Evolutionary conservation across 768 basidiomycete species (phyloP), one percentile per base, ranked within the genome.

Genomic region (Phylloporus arenicola): DNA sequence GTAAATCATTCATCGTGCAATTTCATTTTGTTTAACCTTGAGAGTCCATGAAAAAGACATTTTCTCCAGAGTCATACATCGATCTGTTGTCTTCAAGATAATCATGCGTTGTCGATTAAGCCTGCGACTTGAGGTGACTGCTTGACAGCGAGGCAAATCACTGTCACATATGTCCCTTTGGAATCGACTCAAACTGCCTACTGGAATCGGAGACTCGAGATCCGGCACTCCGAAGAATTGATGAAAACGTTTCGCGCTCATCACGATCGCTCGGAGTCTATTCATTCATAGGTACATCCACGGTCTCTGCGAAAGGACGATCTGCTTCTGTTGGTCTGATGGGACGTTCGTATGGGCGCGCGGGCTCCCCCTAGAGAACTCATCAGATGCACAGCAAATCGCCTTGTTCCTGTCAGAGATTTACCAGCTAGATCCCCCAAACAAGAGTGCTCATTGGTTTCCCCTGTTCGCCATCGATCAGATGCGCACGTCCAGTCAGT

Each of bases 391-490:
- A 24, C 19, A 27, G 41, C 9, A 38, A 24, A 30, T 45, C 2
- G 12, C 4, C 29, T 4, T 4, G 8, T 10, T 11, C 19, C 22
- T 20, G 20, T 14, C 35, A 9, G 16, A 31, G 19, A 47, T 59
- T 6, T 55, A 87, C 91, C 91, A 38, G 94, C 77, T 3, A 94
- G 71, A 68, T 92, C 57, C 83, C 84, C 54, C 92, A 75, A 27
- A 94, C 86, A 46, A 95, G 80, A 17, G 74, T 69, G 61, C 85
- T 88, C 79, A 89, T 81, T 54, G 89, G 70, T 54, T 83, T 77
- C 9, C 91, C 92, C 45, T 77, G 77, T 65, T 96, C 92, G 50
- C 91, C 84, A 58, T 93, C 90, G 20, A 94, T 75, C 31, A 93
- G 76, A 57, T 81, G 82, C 50, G 73, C 74, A 19, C 80, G 74